Evolutionary conservation across 2,329 filamentous ascomycete species (phyloP), one percentile per base, ranked within the genome.

Genomic region (Leptographium radiaticola): DNA sequence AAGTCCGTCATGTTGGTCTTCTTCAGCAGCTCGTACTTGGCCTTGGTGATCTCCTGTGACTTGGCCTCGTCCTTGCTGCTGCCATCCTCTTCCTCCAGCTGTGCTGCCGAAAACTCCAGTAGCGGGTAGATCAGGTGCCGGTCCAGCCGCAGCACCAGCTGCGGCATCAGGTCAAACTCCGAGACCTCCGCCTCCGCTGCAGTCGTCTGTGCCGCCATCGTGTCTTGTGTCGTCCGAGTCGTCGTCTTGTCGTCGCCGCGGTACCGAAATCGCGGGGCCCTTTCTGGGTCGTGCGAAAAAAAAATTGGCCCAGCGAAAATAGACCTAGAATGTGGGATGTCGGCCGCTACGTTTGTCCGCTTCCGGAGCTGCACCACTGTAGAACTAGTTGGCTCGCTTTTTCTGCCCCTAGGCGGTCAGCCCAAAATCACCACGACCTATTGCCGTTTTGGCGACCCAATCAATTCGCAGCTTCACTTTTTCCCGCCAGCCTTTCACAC

Each of bases 1-100:
- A 95, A 98, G 72, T 98, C 93, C 65, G 86, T 93, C 93, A 98
- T 98, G 77, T 97, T 96, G 65, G 93, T 97, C 70, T 89, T 84
- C 75, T 95, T 91, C 62, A 98, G 82, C 56, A 98, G 83, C 72
- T 91, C 85, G 70, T 91, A 95, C 72, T 95, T 95, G 63, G 89
- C 83, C 67, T 86, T 81, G 59, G 85, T 84, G 63, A 95, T 84
- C 68, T 90, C 84, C 64, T 76, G 76, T 54, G 79, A 71, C 70
- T 77, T 71, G 42, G 67, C 71, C 58, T 74, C 73, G 57, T 80
- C 75, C 68, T 76, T 70, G 45, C 68, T 69, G 54, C 72, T 69
- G 56, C 76, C 75, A 64, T 77, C 79, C 62, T 82, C 80, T 65
- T 89, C 86, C 68, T 89, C 84, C 61, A 95, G 85, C 69, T 88